Evolutionary conservation across 1,139 yeast genomes (phyloP).

Genomic region (Suhomyces bolitotheri): DNA sequence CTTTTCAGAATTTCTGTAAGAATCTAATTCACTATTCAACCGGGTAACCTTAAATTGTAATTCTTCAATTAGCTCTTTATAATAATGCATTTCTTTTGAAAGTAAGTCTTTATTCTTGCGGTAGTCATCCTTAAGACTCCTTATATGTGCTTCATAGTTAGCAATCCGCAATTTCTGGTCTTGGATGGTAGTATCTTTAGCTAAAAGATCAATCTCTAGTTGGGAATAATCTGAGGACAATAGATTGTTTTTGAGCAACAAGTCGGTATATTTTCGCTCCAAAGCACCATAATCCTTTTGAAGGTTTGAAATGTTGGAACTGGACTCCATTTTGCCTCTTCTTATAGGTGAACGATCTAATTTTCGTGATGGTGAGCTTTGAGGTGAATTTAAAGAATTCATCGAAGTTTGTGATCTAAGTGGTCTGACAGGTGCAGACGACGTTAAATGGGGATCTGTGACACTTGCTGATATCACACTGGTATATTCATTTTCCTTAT

Average conservation of each 20-base stretch:
- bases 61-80: constrained; percentile 35
- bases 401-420: constrained; percentile 14
- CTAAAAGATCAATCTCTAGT: constrained; percentile 24
- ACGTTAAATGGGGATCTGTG: constrained; percentile 3
- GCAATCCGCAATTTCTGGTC: constrained; percentile 22
- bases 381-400: constrained; percentile 11
- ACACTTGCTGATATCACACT: constrained; percentile 14
- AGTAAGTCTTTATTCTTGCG: constrained; percentile 30
- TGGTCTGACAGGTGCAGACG: constrained; percentile 10
- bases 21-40: constrained; percentile 24
- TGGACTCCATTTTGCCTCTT: constrained; percentile 11
- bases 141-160: constrained; percentile 25
- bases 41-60: constrained; percentile 31
- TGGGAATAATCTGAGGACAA: constrained; percentile 23
- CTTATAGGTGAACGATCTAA: constrained; percentile 8
- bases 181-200: constrained; percentile 20
- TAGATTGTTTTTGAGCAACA: constrained; percentile 24
- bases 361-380: constrained; percentile 7
- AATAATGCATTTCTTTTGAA: constrained; percentile 32
- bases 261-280: constrained; percentile 33
- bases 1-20: constrained; percentile 9
- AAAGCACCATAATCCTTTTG: constrained; percentile 14
- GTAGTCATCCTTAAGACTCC: constrained; percentile 23
- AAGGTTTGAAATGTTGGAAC: constrained; percentile 4
- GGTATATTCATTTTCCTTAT: constrained; percentile 16